These are phyloP conservation scores for Lepidium campestre DNA, from an alignment of 441 rosid species.

Conservation along the genomic window DNA sequence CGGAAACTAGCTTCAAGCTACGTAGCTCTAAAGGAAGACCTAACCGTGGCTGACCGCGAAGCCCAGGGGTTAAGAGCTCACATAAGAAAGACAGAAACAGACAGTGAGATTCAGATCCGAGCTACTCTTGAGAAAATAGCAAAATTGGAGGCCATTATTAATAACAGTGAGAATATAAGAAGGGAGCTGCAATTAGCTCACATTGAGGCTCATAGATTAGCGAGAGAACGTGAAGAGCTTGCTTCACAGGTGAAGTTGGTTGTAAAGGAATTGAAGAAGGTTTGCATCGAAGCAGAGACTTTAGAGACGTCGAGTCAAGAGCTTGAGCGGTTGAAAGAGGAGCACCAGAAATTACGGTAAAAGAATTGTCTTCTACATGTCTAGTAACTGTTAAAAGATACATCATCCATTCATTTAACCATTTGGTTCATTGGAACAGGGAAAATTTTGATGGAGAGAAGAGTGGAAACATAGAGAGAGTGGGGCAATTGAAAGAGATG, in stretches of 20 bases:
- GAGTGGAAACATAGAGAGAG: slow-evolving; percentile 56
- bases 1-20: slow-evolving; percentile 51
- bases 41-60: slow-evolving; percentile 49
- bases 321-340: slow-evolving; percentile 57
- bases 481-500: slow-evolving; percentile 51
- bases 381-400: background rate
- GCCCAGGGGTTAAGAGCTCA: slow-evolving; percentile 54
- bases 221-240: slow-evolving; percentile 53
- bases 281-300: slow-evolving; percentile 37
- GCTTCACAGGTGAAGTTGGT: slow-evolving; percentile 44
- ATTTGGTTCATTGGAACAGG: slow-evolving; percentile 31
- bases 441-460: slow-evolving; percentile 58
- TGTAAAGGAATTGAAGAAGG: slow-evolving; percentile 50
- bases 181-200: slow-evolving; percentile 63
- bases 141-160: slow-evolving; percentile 48
- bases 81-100: slow-evolving; percentile 62
- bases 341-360: slow-evolving; percentile 67
- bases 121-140: slow-evolving; percentile 54
- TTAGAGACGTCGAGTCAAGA: slow-evolving; percentile 48
- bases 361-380: slow-evolving; percentile 9
- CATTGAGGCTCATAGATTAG: slow-evolving; percentile 58
- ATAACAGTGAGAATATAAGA: slow-evolving; percentile 57
- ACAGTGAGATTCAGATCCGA: slow-evolving; percentile 70
- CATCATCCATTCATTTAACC: background rate
- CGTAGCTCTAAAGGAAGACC: slow-evolving; percentile 51